Conservation (phyloP, 768 basidiomycete genomes). For the Boletus subcaerulescens region DNA sequence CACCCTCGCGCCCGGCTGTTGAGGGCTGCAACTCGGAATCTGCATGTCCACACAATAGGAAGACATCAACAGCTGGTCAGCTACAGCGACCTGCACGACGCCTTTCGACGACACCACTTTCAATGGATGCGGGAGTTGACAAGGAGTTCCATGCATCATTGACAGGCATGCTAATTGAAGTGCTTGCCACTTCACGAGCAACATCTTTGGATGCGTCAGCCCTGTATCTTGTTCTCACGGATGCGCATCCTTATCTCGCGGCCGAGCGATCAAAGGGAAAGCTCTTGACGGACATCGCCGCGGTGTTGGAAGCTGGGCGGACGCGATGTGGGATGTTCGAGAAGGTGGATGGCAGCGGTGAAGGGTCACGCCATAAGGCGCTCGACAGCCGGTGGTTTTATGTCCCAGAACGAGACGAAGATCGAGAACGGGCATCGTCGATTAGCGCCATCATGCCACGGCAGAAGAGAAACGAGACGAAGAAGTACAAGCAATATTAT, state of each 20-base stretch:
- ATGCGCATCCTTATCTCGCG: conserved; percentile 51
- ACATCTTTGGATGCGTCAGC: conserved; percentile 57
- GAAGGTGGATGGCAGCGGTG: conserved; percentile 62
- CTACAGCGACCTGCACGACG: not conserved
- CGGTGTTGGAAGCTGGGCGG: conserved; percentile 45
- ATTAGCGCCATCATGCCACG: conserved; percentile 74
- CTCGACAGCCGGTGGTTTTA: conserved; percentile 63
- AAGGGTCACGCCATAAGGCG: conserved; percentile 53
- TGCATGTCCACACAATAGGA: not conserved
- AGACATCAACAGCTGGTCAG: not conserved
- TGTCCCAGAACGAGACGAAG: conserved; percentile 66
- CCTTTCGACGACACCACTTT: not conserved
- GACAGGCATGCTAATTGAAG: conserved; percentile 67
- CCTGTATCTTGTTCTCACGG: conserved; percentile 51
- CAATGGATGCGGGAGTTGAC: conserved; percentile 13
- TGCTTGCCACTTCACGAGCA: conserved; percentile 68
- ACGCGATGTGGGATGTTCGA: conserved; percentile 62
- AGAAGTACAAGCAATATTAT: conserved; percentile 85
- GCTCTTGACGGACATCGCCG: conserved; percentile 50
- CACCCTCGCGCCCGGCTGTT: conserved; percentile 5
- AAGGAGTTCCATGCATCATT: conserved; percentile 41
- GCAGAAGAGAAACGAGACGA: conserved; percentile 72
- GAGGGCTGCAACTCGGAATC: conserved; percentile 2
- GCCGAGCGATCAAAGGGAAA: conserved; percentile 33
- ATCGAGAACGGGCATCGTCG: conserved; percentile 65